These are phyloP conservation scores for Cladophialophora chaetospira DNA, from an alignment of 2,329 filamentous ascomycete species.

Conservation along the genomic window DNA sequence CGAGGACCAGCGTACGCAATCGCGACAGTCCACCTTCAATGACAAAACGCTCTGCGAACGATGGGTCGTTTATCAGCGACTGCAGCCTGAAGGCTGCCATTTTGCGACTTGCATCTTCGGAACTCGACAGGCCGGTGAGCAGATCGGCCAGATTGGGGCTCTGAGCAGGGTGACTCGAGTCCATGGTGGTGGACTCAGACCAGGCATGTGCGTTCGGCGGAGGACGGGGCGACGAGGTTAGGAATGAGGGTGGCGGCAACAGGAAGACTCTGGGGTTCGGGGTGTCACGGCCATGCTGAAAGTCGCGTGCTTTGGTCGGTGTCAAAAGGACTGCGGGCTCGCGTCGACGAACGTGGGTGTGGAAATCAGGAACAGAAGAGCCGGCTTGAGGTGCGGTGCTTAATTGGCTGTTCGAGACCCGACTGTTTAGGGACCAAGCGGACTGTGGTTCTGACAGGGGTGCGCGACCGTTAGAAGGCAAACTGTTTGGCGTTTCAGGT, in stretches of 20 bases:
- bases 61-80: constrained; percentile 89
- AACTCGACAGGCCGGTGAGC: constrained; percentile 60
- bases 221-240: constrained; percentile 9
- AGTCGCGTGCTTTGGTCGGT: constrained; percentile 3
- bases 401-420: constrained; percentile 8
- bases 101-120: constrained; percentile 88
- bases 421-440: constrained; percentile 5
- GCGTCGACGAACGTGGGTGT: not conserved
- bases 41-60: constrained; percentile 96
- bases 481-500: constrained; percentile 3
- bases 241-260: constrained; percentile 12
- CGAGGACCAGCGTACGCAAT: constrained; percentile 79
- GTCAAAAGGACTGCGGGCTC: not conserved
- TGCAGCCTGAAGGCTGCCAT: constrained; percentile 99
- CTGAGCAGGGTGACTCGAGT: constrained; percentile 20
- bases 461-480: not conserved
- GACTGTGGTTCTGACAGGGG: not conserved
- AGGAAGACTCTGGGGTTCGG: constrained; percentile 8
- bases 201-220: constrained; percentile 15
- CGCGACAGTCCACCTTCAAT: constrained; percentile 80
- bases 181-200: constrained; percentile 22
- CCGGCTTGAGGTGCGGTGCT: constrained; percentile 7
- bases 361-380: constrained; percentile 6
- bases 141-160: constrained; percentile 56
- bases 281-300: constrained; percentile 16